These are phyloP conservation scores for Elongisporangium senticosum DNA, from an alignment of 352 stramenopile species.

Conservation along the genomic window DNA sequence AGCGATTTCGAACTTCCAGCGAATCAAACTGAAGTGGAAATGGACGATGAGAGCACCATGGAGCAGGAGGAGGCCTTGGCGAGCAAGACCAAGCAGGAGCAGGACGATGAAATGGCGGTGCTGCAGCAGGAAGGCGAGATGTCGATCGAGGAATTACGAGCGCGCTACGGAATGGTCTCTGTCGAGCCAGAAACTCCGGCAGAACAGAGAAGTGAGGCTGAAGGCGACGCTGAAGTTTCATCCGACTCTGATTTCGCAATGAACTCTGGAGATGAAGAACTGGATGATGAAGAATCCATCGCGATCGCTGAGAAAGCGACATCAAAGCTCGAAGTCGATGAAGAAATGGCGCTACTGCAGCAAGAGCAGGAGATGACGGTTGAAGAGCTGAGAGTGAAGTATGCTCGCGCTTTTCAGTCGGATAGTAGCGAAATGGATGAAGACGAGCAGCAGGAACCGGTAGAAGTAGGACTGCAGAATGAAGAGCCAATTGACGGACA, in stretches of 20 bases:
- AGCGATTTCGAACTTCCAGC: slow-evolving; percentile 15
- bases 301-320: slow-evolving; percentile 85
- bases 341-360: slow-evolving; percentile 86
- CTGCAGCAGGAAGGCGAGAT: slow-evolving; percentile 78
- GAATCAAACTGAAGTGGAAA: slow-evolving; percentile 26
- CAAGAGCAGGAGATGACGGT: slow-evolving; percentile 90
- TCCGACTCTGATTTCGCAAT: slow-evolving; percentile 38
- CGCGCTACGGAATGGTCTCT: slow-evolving; percentile 43
- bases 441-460: slow-evolving; percentile 2
- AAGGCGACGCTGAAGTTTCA: slow-evolving; percentile 15
- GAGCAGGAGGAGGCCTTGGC: slow-evolving; percentile 12
- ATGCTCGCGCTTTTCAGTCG: slow-evolving; percentile 20
- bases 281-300: slow-evolving; percentile 73
- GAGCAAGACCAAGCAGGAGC: slow-evolving; percentile 12
- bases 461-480: slow-evolving; percentile 1
- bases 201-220: slow-evolving; percentile 9
- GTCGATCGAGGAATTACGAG: slow-evolving; percentile 71
- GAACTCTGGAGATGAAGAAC: slow-evolving; percentile 18
- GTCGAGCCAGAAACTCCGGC: slow-evolving; percentile 1
- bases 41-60: slow-evolving; percentile 49
- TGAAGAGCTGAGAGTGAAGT: slow-evolving; percentile 65
- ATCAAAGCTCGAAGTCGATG: slow-evolving; percentile 25
- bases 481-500: neutral
- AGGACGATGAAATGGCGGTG: slow-evolving; percentile 48
- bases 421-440: neutral